Evolutionary conservation across 345 rosid genomes (phyloP), one percentile per base, ranked within the genome.

Genomic region (Combretum micranthum): DNA sequence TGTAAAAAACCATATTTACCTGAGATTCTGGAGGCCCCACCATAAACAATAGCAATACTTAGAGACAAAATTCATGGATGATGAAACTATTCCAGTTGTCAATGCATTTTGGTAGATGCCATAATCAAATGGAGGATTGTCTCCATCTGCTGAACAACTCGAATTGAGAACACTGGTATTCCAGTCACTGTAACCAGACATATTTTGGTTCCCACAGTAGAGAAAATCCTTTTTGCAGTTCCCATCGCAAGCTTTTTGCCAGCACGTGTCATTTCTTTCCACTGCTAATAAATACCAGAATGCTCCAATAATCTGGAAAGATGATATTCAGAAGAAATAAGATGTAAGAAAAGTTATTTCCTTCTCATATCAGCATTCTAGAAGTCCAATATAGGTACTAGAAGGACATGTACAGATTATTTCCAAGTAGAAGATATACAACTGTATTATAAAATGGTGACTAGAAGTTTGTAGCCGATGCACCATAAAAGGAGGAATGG

Each of bases 11-110:
- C 42, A 20, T 13, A 47, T 42, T 52, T 59, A 92, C 99, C 99
- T 92, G 65, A 93, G 76, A 74, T 93, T 93, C 77, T 89, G 97
- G 52, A 93, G 85, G n/a, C 99, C 99, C 99, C 97, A 93, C 99
- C 99, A 93, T 56, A 89, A 77, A 70, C 96, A 93, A 61, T 80
- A 93, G 67, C 82, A 85, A 65, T 77, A 93, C 49, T 92, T 93
- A 0, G 97, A 63, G 37, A 89, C 57, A 69, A 92, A 92, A n/a
- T 82, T 77, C 63, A 65, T 70, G 18, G 95, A 84, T n/a, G 95
- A 77, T n/a, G 95, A 77, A 59, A 84, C 87, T 64, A 89, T 68
- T 7, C 75, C 83, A 50, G 96, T 89, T 21, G 91, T 66, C 54
- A 93, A 56, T n/a, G 94, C 97, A 14, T 76, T 68, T 18, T 56